Base-by-base conservation (phyloP, 1,284 basidiomycete genomes). In the Tylopilus sp. region DNA sequence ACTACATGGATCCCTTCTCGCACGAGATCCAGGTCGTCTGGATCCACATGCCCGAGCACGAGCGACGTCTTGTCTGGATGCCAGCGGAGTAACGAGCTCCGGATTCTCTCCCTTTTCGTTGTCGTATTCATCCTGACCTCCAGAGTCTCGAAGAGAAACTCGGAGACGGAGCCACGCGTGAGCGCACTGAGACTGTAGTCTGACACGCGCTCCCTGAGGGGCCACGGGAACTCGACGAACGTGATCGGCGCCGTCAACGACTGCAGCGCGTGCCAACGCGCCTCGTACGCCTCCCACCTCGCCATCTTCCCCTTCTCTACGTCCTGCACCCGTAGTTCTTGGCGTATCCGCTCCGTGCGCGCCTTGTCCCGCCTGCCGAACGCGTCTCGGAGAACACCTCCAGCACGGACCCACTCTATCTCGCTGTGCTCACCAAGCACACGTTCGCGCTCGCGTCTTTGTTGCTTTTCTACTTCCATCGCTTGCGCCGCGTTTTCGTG, bases 21-120 rank as follows among this genome's bases (percentile, higher is more conserved):
- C 15, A 86, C 78, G 11, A 59, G 65, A 16, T 74, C 73, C 53
- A 67, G 55, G 50, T 89, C 84, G 13, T 70, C 69, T 15, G 74
- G 72, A 8, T 69, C 67, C 5, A 85, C 77, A 16, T 77, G 71
- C 11, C 64, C 60, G 21, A 87, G 61, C 3, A 86, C 59, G 1
- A 67, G 56, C 7, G 75, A 73, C 55, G 84, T 74, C 63, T 87
- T 83, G 65, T 89, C 87, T 0, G 86, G 85, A 64, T 89, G 87
- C 79, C 86, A 89, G 5, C 79, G 72, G 44, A 86, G 65, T 28
- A 89, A 67, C 0, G 83, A 78, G 44, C 71, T 72, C 16, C 84
- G 74, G 9, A 86, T 68, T 21, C 78, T 70, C 42, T 83, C 81
- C 61, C 74, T 77, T 53, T 61, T 70, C 21, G 75, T 74, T 36